Evolutionary conservation across 2,329 filamentous ascomycete genomes (phyloP), one percentile per base, ranked within the genome.

Genomic region (Penicillium brevicompactum): DNA sequence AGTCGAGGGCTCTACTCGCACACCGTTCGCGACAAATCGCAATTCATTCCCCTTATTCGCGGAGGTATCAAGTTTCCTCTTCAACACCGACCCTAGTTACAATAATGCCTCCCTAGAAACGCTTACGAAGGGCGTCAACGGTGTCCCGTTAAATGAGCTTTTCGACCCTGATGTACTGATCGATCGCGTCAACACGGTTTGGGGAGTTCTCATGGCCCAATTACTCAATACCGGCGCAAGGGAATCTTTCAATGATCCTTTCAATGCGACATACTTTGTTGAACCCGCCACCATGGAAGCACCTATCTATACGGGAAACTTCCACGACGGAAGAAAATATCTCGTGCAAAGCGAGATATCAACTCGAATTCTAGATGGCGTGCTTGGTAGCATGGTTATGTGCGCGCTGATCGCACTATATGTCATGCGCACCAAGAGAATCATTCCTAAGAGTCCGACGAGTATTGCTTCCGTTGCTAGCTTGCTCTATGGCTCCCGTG

Each of bases 401-500:
- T 65, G 55, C 32, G 57, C 58, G 13, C 18, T 59, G n/a, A 45
- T 57, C 5, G 51, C 58, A 13, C 47, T 51, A 3, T 55, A 30
- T 6, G 32, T 61, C 4, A 57, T 63, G 48, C 52, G 51, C 11
- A 66, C 61, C 2, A 56, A 60, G 24, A 24, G 57, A 11, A 48
- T 69, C 5, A 46, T 69, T 2, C 66, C 67, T 5, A 62, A 64
- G 31, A 67, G 68, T 32, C 67, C 67, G 13, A 59, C 55, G 41
- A 69, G 61, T 50, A 65, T 70, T 42, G 68, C 64, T 11, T 65
- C 63, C 2, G 57, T 63, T 11, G 63, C 63, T 6, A 64, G 55
- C 13, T 38, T 68, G 16, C 53, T 69, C 2, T 60, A 62, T 13
- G 64, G 60, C 3, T 67, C 67, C 3, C 46, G 53, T 11, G 48